These are phyloP conservation scores for Flammula alnicola DNA, from an alignment of 1,284 basidiomycete genomes.

Conservation along the genomic window DNA sequence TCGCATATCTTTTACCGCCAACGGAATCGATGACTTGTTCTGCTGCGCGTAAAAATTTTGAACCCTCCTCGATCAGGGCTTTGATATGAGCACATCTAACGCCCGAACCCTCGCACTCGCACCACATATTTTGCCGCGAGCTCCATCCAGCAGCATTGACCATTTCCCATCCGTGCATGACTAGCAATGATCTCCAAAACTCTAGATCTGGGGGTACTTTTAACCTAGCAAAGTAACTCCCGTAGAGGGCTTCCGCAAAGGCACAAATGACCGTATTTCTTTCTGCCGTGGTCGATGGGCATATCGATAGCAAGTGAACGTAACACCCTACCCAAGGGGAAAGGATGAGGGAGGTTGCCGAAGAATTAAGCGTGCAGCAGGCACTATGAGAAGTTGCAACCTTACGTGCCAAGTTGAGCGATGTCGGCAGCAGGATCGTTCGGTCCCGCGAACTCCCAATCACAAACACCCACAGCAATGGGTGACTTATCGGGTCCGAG, in stretches of 20 bases:
- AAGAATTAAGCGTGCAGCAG: neutral
- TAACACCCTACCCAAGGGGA: slow-evolving; percentile 6
- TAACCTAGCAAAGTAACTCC: slow-evolving; percentile 5
- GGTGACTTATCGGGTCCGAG: neutral
- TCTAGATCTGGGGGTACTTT: neutral
- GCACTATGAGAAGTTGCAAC: neutral
- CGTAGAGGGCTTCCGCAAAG: slow-evolving; percentile 7
- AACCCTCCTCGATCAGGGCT: slow-evolving; percentile 6
- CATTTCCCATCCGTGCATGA: slow-evolving; percentile 20
- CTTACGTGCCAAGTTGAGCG: slow-evolving; percentile 14
- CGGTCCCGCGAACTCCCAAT: slow-evolving; percentile 20
- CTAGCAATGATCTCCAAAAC: slow-evolving; percentile 9
- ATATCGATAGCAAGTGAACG: slow-evolving; percentile 11
- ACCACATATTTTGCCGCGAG: slow-evolving; percentile 11
- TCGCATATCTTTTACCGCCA: neutral
- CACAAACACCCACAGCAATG: slow-evolving; percentile 12
- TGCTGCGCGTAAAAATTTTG: slow-evolving; percentile 13
- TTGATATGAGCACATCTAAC: slow-evolving; percentile 14
- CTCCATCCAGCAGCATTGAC: slow-evolving; percentile 12
- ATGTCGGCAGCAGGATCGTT: slow-evolving; percentile 19
- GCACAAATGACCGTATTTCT: slow-evolving; percentile 1
- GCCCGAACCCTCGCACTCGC: slow-evolving; percentile 10
- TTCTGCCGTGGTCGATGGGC: slow-evolving; percentile 1
- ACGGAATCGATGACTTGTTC: neutral
- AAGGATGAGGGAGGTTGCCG: neutral